Percentiles rank a stretch among this genome's conserved stretches.
Evolutionary conservation across 2,329 filamentous ascomycete genomes (phyloP).

Genomic region (Epichloe glyceriae): DNA sequence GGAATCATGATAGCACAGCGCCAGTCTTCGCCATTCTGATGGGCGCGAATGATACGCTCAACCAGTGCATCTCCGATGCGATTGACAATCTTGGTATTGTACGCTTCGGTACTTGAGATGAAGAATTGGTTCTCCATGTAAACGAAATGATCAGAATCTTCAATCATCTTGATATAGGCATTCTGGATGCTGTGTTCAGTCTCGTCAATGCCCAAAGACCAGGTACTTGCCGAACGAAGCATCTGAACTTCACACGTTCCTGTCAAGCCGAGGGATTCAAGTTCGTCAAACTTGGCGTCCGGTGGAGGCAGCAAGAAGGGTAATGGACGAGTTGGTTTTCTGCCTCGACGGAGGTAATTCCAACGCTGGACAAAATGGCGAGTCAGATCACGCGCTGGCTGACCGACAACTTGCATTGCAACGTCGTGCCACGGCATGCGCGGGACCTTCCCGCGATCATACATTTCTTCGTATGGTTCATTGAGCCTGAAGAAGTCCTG

Average conservation of each 20-base stretch:
- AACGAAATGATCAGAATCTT: slow-evolving; percentile 90
- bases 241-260: slow-evolving; percentile 97
- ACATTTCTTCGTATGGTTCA: slow-evolving; percentile 98
- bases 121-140: slow-evolving; percentile 99
- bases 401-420: slow-evolving; percentile 92
- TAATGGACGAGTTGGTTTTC: slow-evolving; percentile 84
- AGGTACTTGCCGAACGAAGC: slow-evolving; percentile 74
- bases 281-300: slow-evolving; percentile 74
- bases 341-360: slow-evolving; percentile 90
- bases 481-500: slow-evolving; percentile 90
- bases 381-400: slow-evolving; percentile 85
- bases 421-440: slow-evolving; percentile 99
- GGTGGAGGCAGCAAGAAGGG: slow-evolving; percentile 89
- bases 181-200: slow-evolving; percentile 93
- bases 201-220: slow-evolving; percentile 82
- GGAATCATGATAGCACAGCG: slow-evolving; percentile 82
- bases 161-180: slow-evolving; percentile 88
- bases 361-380: slow-evolving; percentile 95
- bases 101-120: slow-evolving; percentile 81
- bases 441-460: slow-evolving; percentile 75
- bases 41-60: slow-evolving; percentile 75
- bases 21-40: slow-evolving; percentile 79
- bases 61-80: slow-evolving; percentile 90
- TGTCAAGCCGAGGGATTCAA: slow-evolving; percentile 76
- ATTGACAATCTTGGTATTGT: slow-evolving; percentile 80